A percentile compares a stretch with the other conserved stretches of the same genome.
Evolutionary conservation across 331 rosid species (phyloP).

Genomic region (Malus hybrid): DNA sequence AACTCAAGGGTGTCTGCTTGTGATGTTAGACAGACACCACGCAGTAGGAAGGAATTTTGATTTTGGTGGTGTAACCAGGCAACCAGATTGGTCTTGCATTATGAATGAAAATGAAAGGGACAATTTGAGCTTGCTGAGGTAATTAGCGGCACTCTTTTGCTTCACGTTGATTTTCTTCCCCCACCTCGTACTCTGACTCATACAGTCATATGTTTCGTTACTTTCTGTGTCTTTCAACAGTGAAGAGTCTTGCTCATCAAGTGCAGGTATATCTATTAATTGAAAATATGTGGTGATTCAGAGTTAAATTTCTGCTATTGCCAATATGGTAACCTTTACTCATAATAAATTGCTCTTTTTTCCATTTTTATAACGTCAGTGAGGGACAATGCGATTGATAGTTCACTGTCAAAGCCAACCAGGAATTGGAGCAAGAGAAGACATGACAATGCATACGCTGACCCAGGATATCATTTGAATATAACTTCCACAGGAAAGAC

Average conservation of each 20-base stretch:
- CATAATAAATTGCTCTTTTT: constrained; percentile 12
- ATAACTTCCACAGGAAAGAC: constrained; percentile 17
- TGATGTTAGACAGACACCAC: constrained; percentile 27
- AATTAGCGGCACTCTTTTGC: constrained; percentile 13
- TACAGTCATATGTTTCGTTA: constrained; percentile 10
- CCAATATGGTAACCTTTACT: not conserved
- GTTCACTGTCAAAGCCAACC: constrained; percentile 29
- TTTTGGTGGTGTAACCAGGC: constrained; percentile 18
- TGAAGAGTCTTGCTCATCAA: constrained; percentile 75
- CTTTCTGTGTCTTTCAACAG: constrained; percentile 39
- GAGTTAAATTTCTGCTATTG: not conserved
- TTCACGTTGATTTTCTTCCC: not conserved
- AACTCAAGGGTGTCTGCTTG: constrained; percentile 19
- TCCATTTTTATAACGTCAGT: constrained; percentile 37
- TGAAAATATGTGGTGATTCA: not conserved
- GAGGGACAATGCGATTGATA: constrained; percentile 40
- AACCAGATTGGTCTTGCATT: constrained; percentile 31
- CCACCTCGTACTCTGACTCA: not conserved
- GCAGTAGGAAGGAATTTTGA: constrained; percentile 34
- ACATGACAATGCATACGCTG: constrained; percentile 29
- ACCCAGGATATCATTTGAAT: constrained; percentile 21
- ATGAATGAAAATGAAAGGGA: constrained; percentile 57
- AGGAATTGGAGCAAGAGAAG: constrained; percentile 37
- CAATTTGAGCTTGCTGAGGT: constrained; percentile 69
- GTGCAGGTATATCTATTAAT: constrained; percentile 44